Percentiles rank a stretch among this genome's conserved stretches.
Evolutionary conservation across 1,139 yeast species (phyloP).

Genomic region (Lodderomyces metapsilosis): DNA sequence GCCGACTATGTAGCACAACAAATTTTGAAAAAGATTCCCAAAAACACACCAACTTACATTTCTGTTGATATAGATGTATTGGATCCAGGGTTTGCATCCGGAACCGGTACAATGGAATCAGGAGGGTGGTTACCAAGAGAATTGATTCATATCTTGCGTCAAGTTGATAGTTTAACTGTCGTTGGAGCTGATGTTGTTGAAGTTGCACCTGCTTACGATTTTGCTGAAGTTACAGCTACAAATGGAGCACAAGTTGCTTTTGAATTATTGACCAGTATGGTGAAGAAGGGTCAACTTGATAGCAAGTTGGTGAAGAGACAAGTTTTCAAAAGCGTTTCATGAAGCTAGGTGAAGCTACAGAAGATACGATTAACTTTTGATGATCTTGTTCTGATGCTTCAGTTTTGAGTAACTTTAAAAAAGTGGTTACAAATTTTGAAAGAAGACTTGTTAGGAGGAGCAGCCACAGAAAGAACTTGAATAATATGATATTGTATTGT

Average conservation of each 20-base stretch:
- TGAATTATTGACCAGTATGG: conserved; percentile 72
- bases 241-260: conserved; percentile 77
- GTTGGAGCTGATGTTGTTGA: conserved; percentile 83
- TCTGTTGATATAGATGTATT: conserved; percentile 79
- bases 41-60: conserved; percentile 62
- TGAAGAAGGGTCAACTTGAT: conserved; percentile 48
- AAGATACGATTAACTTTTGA: background rate
- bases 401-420: background rate
- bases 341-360: background rate
- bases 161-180: conserved; percentile 54
- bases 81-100: conserved; percentile 79
- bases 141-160: conserved; percentile 58
- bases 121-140: conserved; percentile 85
- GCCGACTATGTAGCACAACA: conserved; percentile 50
- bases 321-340: background rate
- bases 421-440: background rate
- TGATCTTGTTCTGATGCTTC: background rate
- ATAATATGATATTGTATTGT: too few relatives aligned
- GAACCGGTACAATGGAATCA: conserved; percentile 81
- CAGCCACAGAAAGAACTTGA: too few relatives aligned
- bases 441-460: too few relatives aligned
- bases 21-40: conserved; percentile 51
- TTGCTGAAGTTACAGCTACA: conserved; percentile 69
- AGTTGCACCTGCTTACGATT: conserved; percentile 72
- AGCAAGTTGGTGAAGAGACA: conserved; percentile 7